Base-by-base conservation (phyloP, 345 rosid species). In the Salix caprea region DNA sequence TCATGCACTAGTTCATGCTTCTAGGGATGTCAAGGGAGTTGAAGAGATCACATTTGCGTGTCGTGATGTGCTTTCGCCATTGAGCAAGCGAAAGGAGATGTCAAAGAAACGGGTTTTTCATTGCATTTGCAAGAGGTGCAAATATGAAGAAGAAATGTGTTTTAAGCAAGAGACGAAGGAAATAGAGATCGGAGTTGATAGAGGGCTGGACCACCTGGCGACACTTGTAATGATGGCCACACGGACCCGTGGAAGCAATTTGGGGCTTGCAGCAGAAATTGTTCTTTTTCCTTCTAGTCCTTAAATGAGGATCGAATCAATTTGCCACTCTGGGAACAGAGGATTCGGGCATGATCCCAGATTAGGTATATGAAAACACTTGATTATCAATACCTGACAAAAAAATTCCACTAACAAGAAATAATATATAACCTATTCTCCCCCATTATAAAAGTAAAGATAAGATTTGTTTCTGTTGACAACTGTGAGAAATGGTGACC, bases 11-110 rank as follows among this genome's bases (percentile, higher is more conserved):
- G 91, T 93, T 64, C 93, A 88, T 80, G 91, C 91, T 44, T 93
- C 94, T 0, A 89, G 96, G 76, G 97, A 93, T 48, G 78, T 95
- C 48, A 90, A 89, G 84, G 90, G 89, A 1, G 94, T 96, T 32
- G 97, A 91, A 80, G 99, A 95, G 86, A 85, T 95, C 65, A 88
- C 90, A 10, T 89, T 82, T 62, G 87, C 93, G 65, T 95, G 93
- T 76, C 91, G 89, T 8, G 96, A 93, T 70, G 81, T 87, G 64
- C 83, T 90, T 70, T 77, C 81, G 28, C 86, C 89, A 0, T 32
- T 87, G 48, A 82, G 82, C 14, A 91, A 85, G 71, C 87, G 99
- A 50, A 84, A 58, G 65, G 96, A 90, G 48, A 88, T 84, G 93
- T 88, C 94, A 7, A 70, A 73, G 39, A 65, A 88, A 8, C 93